Conservation (phyloP, 1,284 basidiomycete genomes). For the Golubevia sp. region DNA sequence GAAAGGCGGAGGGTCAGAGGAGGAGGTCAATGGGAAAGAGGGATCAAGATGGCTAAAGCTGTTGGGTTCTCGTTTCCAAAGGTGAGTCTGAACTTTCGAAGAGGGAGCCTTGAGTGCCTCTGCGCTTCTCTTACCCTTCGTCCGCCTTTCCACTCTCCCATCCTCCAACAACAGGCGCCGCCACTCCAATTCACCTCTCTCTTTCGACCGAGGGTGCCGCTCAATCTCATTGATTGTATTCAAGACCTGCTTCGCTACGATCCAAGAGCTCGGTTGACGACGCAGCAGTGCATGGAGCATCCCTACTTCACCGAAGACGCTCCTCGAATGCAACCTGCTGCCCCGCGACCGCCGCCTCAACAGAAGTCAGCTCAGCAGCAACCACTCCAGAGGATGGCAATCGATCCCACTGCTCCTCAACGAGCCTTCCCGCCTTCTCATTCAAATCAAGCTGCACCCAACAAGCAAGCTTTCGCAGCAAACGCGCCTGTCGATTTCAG, state of each 20-base stretch:
- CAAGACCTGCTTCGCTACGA: conserved; percentile 89
- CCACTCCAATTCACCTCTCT: conserved; percentile 77
- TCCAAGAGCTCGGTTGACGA: conserved; percentile 81
- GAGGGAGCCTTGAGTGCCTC: neutral
- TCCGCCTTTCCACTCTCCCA: conserved; percentile 12
- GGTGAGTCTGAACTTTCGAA: conserved; percentile 65
- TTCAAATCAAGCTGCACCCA: neutral
- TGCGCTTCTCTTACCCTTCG: conserved; percentile 10
- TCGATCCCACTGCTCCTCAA: conserved; percentile 16
- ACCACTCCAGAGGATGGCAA: conserved; percentile 10
- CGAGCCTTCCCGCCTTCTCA: conserved; percentile 25
- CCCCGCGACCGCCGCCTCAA: conserved; percentile 18
- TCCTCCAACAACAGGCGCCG: conserved; percentile 66
- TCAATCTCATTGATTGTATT: conserved; percentile 86
- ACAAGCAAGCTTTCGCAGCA: neutral
- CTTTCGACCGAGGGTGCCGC: conserved; percentile 79
- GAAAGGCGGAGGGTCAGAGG: conserved; percentile 73
- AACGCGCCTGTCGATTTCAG: neutral
- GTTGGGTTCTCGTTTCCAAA: conserved; percentile 90
- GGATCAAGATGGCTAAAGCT: conserved; percentile 80
- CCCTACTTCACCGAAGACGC: conserved; percentile 76
- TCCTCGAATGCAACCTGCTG: conserved; percentile 62
- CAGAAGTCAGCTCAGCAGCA: conserved; percentile 55
- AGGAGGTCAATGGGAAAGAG: conserved; percentile 84
- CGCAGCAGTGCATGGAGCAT: conserved; percentile 83